A percentile compares a stretch with the other conserved stretches of the same genome.
These are phyloP conservation scores for Globisporangium irregulare DNA, from an alignment of 352 stramenopile genomes.

Conservation along the genomic window DNA sequence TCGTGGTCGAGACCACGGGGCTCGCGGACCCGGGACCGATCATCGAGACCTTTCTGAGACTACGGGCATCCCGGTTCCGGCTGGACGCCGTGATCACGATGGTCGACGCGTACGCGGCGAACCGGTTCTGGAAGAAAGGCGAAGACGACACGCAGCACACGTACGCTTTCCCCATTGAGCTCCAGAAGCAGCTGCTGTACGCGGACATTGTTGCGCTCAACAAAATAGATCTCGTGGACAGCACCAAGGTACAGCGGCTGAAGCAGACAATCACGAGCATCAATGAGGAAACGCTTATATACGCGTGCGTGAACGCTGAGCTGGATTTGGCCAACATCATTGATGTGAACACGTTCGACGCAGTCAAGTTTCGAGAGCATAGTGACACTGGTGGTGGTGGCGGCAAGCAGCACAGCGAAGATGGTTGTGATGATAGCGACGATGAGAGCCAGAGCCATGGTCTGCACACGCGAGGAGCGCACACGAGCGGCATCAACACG, in stretches of 20 bases:
- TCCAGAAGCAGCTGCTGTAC: slow-evolving; percentile 65
- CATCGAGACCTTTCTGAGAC: slow-evolving; percentile 95
- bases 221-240: slow-evolving; percentile 60
- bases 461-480: slow-evolving; percentile 23
- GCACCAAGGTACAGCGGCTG: slow-evolving; percentile 26
- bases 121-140: slow-evolving; percentile 34
- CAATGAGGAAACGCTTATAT: slow-evolving; percentile 47
- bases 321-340: slow-evolving; percentile 55
- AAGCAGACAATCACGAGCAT: slow-evolving; percentile 31
- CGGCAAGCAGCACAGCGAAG: slow-evolving; percentile 1
- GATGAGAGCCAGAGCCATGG: slow-evolving; percentile 4
- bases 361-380: slow-evolving; percentile 42
- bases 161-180: slow-evolving; percentile 53
- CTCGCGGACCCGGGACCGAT: slow-evolving; percentile 96
- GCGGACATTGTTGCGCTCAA: slow-evolving; percentile 72
- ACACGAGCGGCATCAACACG: slow-evolving; percentile 54
- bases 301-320: slow-evolving; percentile 47
- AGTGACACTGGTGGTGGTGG: slow-evolving; percentile 9
- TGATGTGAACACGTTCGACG: slow-evolving; percentile 72
- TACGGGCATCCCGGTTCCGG: slow-evolving; percentile 86
- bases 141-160: not conserved
- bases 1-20: slow-evolving; percentile 97
- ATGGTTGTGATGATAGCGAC: not conserved
- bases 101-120: slow-evolving; percentile 85
- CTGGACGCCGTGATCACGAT: slow-evolving; percentile 96